These are phyloP conservation scores for Podospora sp. DNA, from an alignment of 495 filamentous ascomycete genomes.

Conservation along the genomic window DNA sequence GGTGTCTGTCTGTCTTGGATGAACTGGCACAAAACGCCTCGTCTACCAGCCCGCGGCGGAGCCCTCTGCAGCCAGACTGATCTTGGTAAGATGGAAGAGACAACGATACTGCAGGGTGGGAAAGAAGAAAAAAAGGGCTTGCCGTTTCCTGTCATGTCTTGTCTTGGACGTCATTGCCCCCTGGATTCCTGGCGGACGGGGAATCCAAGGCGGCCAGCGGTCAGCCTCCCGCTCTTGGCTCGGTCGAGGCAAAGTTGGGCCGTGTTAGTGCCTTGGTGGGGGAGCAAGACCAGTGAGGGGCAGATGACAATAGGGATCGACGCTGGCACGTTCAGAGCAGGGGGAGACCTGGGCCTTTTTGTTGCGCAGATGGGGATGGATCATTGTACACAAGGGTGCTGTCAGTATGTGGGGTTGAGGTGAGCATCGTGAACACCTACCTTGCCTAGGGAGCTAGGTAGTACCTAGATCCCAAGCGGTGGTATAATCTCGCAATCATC, in stretches of 20 bases:
- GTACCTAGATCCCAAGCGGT: too few species aligned
- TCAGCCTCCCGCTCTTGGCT: neutral
- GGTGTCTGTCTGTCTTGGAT: neutral
- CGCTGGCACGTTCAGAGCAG: neutral
- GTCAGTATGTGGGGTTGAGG: too few species aligned
- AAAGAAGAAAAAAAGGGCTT: neutral
- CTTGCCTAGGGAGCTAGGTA: too few species aligned
- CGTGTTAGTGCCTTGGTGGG: neutral
- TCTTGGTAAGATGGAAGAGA: neutral
- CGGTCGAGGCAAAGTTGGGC: too few species aligned
- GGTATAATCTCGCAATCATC: neutral
- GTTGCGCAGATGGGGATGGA: neutral
- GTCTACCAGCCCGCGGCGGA: neutral
- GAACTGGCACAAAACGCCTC: neutral
- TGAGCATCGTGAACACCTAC: too few species aligned
- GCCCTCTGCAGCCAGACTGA: neutral
- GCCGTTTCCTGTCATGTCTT: neutral
- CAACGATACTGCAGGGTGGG: neutral
- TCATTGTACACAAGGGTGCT: too few species aligned
- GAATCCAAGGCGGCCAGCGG: neutral
- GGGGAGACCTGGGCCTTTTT: neutral
- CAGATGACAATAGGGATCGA: slow-evolving; percentile 1
- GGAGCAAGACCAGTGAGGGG: neutral
- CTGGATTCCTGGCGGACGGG: neutral
- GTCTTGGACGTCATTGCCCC: neutral